Base-by-base conservation (phyloP, 2,329 filamentous ascomycete genomes). In the Trichophyton schoenleinii region DNA sequence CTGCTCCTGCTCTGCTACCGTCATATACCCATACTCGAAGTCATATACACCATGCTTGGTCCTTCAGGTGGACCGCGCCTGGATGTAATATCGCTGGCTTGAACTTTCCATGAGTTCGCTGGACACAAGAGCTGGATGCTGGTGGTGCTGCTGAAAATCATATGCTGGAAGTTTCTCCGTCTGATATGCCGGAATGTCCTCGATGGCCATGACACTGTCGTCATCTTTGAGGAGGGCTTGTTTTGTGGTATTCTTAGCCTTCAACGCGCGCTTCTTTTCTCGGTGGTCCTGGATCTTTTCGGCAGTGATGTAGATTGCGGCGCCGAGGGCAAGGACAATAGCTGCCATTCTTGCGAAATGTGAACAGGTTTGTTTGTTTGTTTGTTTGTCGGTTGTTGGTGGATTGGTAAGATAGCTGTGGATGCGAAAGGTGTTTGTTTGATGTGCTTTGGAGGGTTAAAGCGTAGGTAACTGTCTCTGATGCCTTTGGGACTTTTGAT, bases 231-330 rank as follows among this genome's bases (percentile, higher is more conserved):
- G 18, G 13, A 22, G 9, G 15, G 20, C 31, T 18, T 36, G 53
- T 38, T 38, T 22, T 1, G 22, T 13, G 8, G 46, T 3, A 5
- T 62, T 13, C 55, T 62, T 60, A 11, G 60, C 62, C 44, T 59
- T 63, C 53, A 58, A 28, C 42, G 20, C 57, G 9, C 36, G 60
- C 46, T 63, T 62, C 62, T 61, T 63, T 55, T 59, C 52, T 46
- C 58, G 48, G 41, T 48, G 62, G 31, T 59, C 41, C 34, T 49
- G 62, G 25, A 63, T 59, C 25, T 62, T 63, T 31, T 62, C 60
- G 55, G 36, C 62, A 4, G 53, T 55, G 60, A 63, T 31, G 18
- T 59, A 61, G 18, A 62, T 42, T 15, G 53, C 62, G 55, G 60
- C 60, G 28, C 62, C 53, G 41, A 55, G 9, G 5, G 62, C 62